Evolutionary conservation across 2,329 filamentous ascomycete species (phyloP), one percentile per base, ranked within the genome.

Genomic region (Cytospora mali): DNA sequence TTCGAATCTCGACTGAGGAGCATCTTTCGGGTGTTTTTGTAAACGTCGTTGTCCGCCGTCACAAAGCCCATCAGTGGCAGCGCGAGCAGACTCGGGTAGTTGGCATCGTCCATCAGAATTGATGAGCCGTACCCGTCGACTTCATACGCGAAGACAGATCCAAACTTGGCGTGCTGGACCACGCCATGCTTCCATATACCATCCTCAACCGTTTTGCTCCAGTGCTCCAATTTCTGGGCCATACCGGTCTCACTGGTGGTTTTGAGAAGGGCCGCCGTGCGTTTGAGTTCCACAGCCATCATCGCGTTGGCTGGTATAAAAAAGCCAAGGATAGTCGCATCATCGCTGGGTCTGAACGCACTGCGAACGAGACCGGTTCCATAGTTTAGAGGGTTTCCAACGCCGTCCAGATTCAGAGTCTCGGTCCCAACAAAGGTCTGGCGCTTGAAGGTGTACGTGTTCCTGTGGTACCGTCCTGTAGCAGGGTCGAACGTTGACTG

Each of bases 261-360:
- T 58, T 79, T 77, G n/a, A 98, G 83, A 23, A 96, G 81, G 6
- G 81, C 79, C 0, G 92, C 87, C 0, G 91, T 88, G 49, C 91
- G 88, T 66, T 88, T 85, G 28, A 99, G 81, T 75, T 99, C 93
- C 0, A 94, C 91, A 2, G 92, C 88, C 83, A 99, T 97, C 88
- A 96, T 94, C 27, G 95, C 95, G 72, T 99, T 99, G 42, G 92
- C 89, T 0, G 95, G 95, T 68, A 99, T 96, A 73, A 97, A 92
- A 80, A 92, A 99, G 51, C 93, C 93, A 3, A 99, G 81, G 42
- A 95, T 97, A 0, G 93, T 96, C 3, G 95, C 92, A 74, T 99
- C 95, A 70, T 99, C 95, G 67, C 92, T 96, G 5, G 95, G 95
- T 1, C 95, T 86, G 78, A 99, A 99, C 0, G 95, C 94, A 48